Percentiles rank a stretch among this genome's conserved stretches.
Evolutionary conservation across 2,329 filamentous ascomycete species (phyloP).

Genomic region (Zalaria sp.): DNA sequence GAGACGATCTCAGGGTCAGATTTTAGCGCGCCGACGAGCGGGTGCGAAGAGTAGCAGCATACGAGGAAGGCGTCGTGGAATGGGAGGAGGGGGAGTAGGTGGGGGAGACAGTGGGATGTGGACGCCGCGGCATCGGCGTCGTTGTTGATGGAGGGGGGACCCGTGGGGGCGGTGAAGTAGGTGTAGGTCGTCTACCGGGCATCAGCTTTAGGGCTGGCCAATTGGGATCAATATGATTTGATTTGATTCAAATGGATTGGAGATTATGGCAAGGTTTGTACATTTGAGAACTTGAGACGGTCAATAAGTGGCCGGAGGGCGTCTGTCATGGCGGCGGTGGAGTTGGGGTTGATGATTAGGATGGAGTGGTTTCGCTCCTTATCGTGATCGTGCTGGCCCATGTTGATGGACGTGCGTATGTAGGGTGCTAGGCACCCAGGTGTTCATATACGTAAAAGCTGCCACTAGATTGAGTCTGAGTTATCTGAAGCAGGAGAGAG

Average conservation of each 20-base stretch:
- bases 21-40: conserved; percentile 52
- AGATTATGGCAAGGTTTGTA: conserved; percentile 6
- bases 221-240: neutral
- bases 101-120: conserved; percentile 44
- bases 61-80: conserved; percentile 65
- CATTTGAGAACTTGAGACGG: conserved; percentile 28
- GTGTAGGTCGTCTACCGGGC: conserved; percentile 31
- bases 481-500: too few species aligned
- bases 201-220: neutral
- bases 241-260: neutral
- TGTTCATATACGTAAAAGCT: too few species aligned
- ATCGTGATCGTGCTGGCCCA: too few species aligned
- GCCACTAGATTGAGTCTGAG: too few species aligned
- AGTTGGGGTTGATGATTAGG: conserved; percentile 70
- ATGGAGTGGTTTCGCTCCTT: conserved; percentile 27
- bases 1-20: conserved; percentile 22
- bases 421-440: too few species aligned
- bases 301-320: conserved; percentile 41
- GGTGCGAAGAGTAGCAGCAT: conserved; percentile 79
- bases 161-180: conserved; percentile 52
- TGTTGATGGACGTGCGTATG: too few species aligned
- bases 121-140: conserved; percentile 52
- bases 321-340: conserved; percentile 56
- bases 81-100: conserved; percentile 31
- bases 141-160: conserved; percentile 67